Evolutionary conservation across 2,329 filamentous ascomycete species (phyloP).

Genomic region (Hymenoscyphus salicellus): DNA sequence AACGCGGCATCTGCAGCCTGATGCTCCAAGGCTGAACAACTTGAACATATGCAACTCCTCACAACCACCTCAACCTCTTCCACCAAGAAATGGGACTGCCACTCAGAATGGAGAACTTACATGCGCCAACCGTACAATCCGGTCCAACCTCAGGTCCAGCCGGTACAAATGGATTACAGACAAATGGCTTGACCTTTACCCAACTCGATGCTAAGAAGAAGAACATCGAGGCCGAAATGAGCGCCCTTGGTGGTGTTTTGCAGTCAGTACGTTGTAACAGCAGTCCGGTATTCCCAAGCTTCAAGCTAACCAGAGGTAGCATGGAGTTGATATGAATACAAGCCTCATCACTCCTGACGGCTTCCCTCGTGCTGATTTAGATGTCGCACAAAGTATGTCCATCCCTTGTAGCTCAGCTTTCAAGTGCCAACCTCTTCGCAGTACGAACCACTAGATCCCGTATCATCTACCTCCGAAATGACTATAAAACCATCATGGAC

Average conservation of each 20-base stretch:
- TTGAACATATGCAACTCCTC: background rate
- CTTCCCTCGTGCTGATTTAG: conserved; percentile 88
- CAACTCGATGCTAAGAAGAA: conserved; percentile 85
- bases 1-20: conserved; percentile 22
- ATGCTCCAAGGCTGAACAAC: conserved; percentile 22
- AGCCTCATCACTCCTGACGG: conserved; percentile 83
- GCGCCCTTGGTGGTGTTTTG: conserved; percentile 79
- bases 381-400: conserved; percentile 81
- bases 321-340: conserved; percentile 90
- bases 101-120: conserved; percentile 60
- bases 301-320: conserved; percentile 50
- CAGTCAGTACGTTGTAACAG: conserved; percentile 63
- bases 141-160: conserved; percentile 65
- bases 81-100: conserved; percentile 30
- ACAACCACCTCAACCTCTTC: background rate
- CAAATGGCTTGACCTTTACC: conserved; percentile 63
- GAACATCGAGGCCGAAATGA: conserved; percentile 79
- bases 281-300: background rate
- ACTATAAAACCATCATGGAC: conserved; percentile 86
- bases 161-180: conserved; percentile 58
- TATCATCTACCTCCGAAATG: conserved; percentile 86
- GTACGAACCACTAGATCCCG: conserved; percentile 89
- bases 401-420: conserved; percentile 6
- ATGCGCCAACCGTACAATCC: conserved; percentile 70
- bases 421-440: conserved; percentile 38